Conservation (phyloP, 106 monocot genomes). For the Acorus gramineus region DNA sequence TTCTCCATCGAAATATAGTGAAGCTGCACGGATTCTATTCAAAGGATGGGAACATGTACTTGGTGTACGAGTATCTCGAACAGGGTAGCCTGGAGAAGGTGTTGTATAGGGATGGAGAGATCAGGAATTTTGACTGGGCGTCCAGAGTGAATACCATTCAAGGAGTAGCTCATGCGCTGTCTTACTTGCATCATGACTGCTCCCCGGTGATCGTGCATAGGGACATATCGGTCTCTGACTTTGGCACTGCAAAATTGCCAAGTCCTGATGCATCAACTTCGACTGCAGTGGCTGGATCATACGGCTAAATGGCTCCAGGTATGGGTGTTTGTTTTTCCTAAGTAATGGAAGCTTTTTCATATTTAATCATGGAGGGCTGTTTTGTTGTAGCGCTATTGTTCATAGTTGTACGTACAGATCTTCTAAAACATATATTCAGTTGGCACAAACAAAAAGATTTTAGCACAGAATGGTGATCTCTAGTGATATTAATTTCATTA, state of each 20-base stretch:
- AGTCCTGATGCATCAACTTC: constrained; percentile 34
- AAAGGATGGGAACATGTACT: too few species aligned
- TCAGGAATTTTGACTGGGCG: constrained; percentile 42
- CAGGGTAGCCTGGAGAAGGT: constrained; percentile 61
- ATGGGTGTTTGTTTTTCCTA: background rate
- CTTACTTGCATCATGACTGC: constrained; percentile 77
- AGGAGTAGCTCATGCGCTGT: constrained; percentile 67
- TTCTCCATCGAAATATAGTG: too few species aligned
- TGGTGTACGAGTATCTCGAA: background rate
- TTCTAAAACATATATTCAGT: too few species aligned
- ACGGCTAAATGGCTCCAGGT: constrained; percentile 95
- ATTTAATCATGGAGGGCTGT: too few species aligned
- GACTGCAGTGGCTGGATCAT: constrained; percentile 65
- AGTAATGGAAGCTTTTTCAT: too few species aligned
- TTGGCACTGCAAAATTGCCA: constrained; percentile 53
- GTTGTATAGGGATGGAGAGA: constrained; percentile 44
- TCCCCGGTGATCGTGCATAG: constrained; percentile 55
- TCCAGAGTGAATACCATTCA: constrained; percentile 44
- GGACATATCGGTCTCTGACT: constrained; percentile 69
- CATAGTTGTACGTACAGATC: too few species aligned
- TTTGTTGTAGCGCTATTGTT: too few species aligned
- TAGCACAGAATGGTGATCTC: too few species aligned
- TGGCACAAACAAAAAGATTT: too few species aligned
- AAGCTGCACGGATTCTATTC: too few species aligned
- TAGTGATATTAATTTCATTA: too few species aligned